Conservation (phyloP, 129 eudicot genomes). For the Flaveria trinervia region DNA sequence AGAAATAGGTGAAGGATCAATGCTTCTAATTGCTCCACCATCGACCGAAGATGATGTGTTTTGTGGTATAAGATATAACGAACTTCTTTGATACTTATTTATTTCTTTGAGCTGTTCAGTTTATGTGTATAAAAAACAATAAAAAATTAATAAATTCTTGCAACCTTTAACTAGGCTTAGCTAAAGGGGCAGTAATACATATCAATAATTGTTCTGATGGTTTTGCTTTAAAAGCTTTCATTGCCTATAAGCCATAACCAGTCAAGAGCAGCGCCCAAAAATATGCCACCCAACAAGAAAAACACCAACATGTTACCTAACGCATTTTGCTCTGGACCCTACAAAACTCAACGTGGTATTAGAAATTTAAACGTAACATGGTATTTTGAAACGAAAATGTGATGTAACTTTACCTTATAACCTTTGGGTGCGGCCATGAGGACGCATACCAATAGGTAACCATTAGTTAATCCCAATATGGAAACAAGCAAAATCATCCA, state of each 20-base stretch:
- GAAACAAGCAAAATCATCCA: conserved; percentile 63
- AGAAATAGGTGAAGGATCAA: too few species aligned
- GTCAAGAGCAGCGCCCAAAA: conserved; percentile 58
- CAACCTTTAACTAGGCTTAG: not conserved
- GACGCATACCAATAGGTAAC: conserved; percentile 66
- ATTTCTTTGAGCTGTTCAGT: not conserved
- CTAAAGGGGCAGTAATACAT: not conserved
- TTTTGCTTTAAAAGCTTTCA: conserved; percentile 35
- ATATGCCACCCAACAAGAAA: conserved; percentile 60
- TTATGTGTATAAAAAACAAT: not conserved
- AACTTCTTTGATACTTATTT: not conserved
- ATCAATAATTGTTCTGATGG: not conserved
- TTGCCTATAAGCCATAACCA: conserved; percentile 84
- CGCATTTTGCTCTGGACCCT: conserved; percentile 91
- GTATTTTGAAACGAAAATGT: too few species aligned
- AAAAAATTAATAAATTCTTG: not conserved
- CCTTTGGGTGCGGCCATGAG: conserved; percentile 72
- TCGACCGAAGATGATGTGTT: too few species aligned
- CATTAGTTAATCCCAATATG: conserved; percentile 61
- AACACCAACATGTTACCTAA: conserved; percentile 67
- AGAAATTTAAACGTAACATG: not conserved
- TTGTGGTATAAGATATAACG: too few species aligned
- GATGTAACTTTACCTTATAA: conserved; percentile 55
- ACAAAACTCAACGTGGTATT: not conserved
- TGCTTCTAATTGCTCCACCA: too few species aligned